A percentile compares a stretch with the other conserved stretches of the same genome.
phyloP scores from a whole-genome alignment of 768 basidiomycete genomes.

The Suillus weaverae region DNA sequence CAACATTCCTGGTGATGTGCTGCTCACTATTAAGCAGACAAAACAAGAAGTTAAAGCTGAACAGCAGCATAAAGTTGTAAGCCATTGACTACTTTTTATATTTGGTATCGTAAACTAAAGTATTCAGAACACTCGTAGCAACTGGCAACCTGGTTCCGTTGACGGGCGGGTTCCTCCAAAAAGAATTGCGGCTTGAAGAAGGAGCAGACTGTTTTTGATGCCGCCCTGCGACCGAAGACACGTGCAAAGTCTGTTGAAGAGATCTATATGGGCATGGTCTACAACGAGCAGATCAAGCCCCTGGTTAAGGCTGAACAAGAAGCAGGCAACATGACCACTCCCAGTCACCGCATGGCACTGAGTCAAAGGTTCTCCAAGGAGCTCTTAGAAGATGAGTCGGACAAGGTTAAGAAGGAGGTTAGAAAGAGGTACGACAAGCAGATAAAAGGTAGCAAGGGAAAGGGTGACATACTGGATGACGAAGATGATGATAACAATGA shows the following conservation, averaged over 20 bases:
- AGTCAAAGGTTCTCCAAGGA: not conserved
- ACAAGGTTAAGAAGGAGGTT: slow-evolving; percentile 1
- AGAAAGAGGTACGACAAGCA: slow-evolving; percentile 4
- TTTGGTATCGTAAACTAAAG: not conserved
- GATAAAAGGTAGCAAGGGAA: not conserved
- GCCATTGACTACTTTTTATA: not conserved
- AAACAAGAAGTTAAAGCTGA: not conserved
- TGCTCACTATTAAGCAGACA: not conserved
- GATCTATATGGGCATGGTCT: slow-evolving; percentile 1
- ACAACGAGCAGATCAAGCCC: slow-evolving; percentile 5
- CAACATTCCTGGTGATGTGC: not conserved
- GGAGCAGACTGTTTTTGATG: not conserved
- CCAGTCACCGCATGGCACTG: not conserved
- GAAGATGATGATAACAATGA: not conserved
- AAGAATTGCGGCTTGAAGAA: not conserved
- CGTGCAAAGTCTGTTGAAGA: not conserved
- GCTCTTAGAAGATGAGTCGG: slow-evolving; percentile 2
- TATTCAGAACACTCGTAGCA: not conserved
- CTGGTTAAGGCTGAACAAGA: not conserved
- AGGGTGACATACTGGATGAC: not conserved
- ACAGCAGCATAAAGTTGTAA: not conserved
- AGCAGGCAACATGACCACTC: not conserved
- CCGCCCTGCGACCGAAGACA: not conserved
- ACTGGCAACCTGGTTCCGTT: slow-evolving; percentile 7
- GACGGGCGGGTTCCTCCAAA: not conserved